Percentiles rank a stretch among this genome's conserved stretches.
Evolutionary conservation across 768 basidiomycete species (phyloP).

Genomic region (Strobilomyces echinocephalus): DNA sequence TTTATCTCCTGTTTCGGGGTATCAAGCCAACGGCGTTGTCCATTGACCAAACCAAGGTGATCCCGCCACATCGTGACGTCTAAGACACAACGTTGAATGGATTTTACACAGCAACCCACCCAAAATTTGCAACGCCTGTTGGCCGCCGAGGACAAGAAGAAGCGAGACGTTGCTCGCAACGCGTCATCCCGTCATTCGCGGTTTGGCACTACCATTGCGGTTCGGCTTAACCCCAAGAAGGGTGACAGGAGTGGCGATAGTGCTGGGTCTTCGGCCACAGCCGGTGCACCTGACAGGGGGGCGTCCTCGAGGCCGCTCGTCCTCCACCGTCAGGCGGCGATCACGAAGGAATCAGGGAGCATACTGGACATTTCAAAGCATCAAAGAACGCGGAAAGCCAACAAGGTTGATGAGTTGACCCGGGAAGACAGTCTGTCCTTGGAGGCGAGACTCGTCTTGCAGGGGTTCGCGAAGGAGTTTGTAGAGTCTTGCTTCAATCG

Average conservation of each 20-base stretch:
- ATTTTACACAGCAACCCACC: conserved; percentile 52
- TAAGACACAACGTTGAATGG: conserved; percentile 9
- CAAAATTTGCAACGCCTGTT: conserved; percentile 72
- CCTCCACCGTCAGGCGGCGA: conserved; percentile 81
- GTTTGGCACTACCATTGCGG: conserved; percentile 92
- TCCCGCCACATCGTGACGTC: conserved; percentile 1
- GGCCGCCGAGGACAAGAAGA: conserved; percentile 65
- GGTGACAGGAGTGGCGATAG: conserved; percentile 18
- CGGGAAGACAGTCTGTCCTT: conserved; percentile 63
- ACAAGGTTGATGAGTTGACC: conserved; percentile 61
- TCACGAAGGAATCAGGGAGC: conserved; percentile 60
- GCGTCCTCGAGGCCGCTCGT: conserved; percentile 54
- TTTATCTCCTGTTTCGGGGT: conserved; percentile 85
- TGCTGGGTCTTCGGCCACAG: conserved; percentile 19
- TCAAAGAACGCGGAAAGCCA: conserved; percentile 53
- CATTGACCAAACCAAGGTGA: conserved; percentile 62
- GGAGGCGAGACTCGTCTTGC: conserved; percentile 61
- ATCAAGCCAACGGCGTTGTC: conserved; percentile 59
- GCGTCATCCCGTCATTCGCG: conserved; percentile 83
- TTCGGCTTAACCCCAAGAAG: conserved; percentile 61
- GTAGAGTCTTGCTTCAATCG: conserved; percentile 85
- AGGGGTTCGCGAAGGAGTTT: conserved; percentile 67
- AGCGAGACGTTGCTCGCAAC: conserved; percentile 49
- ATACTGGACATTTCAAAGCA: conserved; percentile 71
- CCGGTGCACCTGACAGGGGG: conserved; percentile 18